These are phyloP conservation scores for Neoconidiobolus thromboides DNA, from an alignment of 371 early-diverging fungal species.

Conservation along the genomic window DNA sequence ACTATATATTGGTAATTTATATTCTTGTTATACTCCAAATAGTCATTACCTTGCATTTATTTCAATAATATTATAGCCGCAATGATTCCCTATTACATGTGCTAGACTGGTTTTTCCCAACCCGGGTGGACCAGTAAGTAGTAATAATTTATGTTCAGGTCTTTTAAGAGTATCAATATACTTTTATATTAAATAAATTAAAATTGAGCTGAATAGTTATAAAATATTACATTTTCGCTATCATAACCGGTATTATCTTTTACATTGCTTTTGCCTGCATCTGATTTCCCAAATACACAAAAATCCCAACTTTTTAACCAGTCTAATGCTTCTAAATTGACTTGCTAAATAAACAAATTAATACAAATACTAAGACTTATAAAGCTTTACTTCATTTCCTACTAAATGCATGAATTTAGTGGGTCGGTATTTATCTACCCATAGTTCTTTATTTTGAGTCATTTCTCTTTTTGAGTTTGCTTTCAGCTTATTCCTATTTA, in stretches of 20 bases:
- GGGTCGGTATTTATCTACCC: slow-evolving; percentile 89
- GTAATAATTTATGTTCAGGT: slow-evolving; percentile 36
- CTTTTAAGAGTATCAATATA: slow-evolving; percentile 11
- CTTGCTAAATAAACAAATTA: slow-evolving; percentile 17
- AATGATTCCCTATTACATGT: slow-evolving; percentile 76
- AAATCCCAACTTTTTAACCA: slow-evolving; percentile 96
- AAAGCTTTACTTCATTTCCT: slow-evolving; percentile 53
- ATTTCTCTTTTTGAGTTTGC: neutral
- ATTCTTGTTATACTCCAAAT: neutral
- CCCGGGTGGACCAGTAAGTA: slow-evolving; percentile 95
- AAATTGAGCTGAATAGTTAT: slow-evolving; percentile 7
- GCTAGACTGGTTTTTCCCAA: slow-evolving; percentile 98
- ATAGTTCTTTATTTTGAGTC: slow-evolving; percentile 24
- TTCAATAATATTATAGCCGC: slow-evolving; percentile 86
- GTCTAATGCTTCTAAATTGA: slow-evolving; percentile 65
- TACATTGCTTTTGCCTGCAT: too few species aligned
- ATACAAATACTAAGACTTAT: neutral
- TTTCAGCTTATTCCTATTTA: neutral
- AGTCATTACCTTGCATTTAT: slow-evolving; percentile 83
- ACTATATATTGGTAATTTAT: slow-evolving; percentile 19
- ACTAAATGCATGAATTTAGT: slow-evolving; percentile 68
- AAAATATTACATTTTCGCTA: too few species aligned
- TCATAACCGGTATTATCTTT: too few species aligned
- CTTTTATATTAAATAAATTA: slow-evolving; percentile 8
- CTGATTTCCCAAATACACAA: slow-evolving; percentile 59